phyloP scores from a whole-genome alignment of 2,329 filamentous ascomycete genomes.

The Fusarium coicis region DNA sequence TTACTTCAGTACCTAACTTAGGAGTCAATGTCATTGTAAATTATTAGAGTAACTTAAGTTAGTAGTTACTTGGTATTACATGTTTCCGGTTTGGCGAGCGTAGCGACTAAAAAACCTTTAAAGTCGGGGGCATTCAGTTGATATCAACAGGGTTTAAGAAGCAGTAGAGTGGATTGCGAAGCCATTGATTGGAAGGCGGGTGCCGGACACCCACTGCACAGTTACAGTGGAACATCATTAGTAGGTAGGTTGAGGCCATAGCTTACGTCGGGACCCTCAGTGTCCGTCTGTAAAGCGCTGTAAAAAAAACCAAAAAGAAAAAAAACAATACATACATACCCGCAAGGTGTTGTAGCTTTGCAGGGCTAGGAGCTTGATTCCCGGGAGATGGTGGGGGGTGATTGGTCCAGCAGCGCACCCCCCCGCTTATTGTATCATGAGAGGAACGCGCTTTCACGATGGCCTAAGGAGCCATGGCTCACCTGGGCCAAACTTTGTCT shows the following conservation, averaged over 20 bases:
- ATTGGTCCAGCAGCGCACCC: slow-evolving; percentile 46
- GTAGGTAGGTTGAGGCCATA: slow-evolving; percentile 6
- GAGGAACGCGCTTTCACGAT: slow-evolving; percentile 44
- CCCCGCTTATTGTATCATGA: slow-evolving; percentile 55
- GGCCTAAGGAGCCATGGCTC: slow-evolving; percentile 34
- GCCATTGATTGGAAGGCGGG: slow-evolving; percentile 6
- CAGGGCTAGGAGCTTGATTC: slow-evolving; percentile 40
- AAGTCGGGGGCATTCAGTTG: neutral
- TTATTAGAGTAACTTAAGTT: neutral
- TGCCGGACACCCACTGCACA: neutral
- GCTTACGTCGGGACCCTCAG: neutral
- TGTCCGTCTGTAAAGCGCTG: slow-evolving; percentile 9
- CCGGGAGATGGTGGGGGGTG: slow-evolving; percentile 35
- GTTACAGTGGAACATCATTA: slow-evolving; percentile 6
- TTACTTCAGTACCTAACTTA: neutral
- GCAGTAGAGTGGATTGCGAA: slow-evolving; percentile 11
- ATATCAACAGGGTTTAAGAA: slow-evolving; percentile 19
- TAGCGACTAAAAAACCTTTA: slow-evolving; percentile 6
- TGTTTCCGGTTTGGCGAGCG: slow-evolving; percentile 23
- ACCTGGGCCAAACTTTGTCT: slow-evolving; percentile 42
- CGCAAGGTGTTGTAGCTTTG: slow-evolving; percentile 35
- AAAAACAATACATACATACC: slow-evolving; percentile 8
- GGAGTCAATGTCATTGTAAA: slow-evolving; percentile 8
- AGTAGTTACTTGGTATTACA: neutral
- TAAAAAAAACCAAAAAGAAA: slow-evolving; percentile 4